These are phyloP conservation scores for Clonostachys sp. DNA, from an alignment of 2,329 filamentous ascomycete genomes.

Conservation along the genomic window DNA sequence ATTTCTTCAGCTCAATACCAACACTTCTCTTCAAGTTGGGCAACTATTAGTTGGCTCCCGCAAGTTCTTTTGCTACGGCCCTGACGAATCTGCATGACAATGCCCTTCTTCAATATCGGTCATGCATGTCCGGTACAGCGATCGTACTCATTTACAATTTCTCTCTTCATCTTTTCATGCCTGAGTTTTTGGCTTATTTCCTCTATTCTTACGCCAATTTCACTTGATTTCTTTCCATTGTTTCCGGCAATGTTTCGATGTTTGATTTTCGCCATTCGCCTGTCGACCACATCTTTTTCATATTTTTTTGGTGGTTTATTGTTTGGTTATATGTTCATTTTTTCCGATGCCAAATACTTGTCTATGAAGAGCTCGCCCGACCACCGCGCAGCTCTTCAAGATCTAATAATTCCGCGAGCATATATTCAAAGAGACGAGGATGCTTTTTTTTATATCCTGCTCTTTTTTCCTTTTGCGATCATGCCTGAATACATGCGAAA, in stretches of 20 bases:
- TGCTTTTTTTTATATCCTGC: slow-evolving; percentile 1
- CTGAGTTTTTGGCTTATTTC: no score
- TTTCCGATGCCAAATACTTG: neutral
- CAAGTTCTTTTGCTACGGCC: slow-evolving; percentile 18
- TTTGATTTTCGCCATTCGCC: neutral
- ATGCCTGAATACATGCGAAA: neutral
- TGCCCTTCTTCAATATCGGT: slow-evolving; percentile 45
- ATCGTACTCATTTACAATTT: slow-evolving; percentile 28
- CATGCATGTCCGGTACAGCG: slow-evolving; percentile 59
- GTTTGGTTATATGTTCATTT: neutral
- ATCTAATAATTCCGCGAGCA: slow-evolving; percentile 3
- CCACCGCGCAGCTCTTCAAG: slow-evolving; percentile 2
- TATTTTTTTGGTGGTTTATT: neutral
- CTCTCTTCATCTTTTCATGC: no score
- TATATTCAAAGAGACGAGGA: neutral
- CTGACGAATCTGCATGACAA: slow-evolving; percentile 57
- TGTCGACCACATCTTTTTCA: neutral
- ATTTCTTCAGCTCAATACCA: slow-evolving; percentile 5
- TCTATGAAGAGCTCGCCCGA: neutral
- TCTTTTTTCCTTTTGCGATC: neutral
- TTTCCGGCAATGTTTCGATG: neutral
- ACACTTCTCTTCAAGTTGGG: neutral
- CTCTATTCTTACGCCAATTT: neutral
- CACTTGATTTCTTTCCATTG: neutral
- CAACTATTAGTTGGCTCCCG: no score